Evolutionary conservation across 1,284 basidiomycete genomes (phyloP).

Genomic region (Mycena sp.): DNA sequence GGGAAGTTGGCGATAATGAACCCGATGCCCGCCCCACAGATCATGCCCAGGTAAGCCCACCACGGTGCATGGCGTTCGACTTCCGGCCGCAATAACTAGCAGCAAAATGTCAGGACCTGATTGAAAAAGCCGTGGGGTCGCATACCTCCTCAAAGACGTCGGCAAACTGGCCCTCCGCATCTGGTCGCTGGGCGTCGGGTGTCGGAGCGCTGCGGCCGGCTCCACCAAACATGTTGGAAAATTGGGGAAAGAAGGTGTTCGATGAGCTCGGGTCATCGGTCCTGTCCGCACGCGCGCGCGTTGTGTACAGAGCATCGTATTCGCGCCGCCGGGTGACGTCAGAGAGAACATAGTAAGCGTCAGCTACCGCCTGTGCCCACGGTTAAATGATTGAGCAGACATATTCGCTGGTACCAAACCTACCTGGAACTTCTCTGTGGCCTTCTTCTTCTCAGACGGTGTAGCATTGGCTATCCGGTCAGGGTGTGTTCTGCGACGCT

Average conservation of each 20-base stretch:
- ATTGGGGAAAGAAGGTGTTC: constrained; percentile 81
- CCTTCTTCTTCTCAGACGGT: constrained; percentile 72
- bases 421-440: constrained; percentile 90
- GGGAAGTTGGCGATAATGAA: constrained; percentile 92
- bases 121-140: too few relatives aligned
- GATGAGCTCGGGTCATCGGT: constrained; percentile 74
- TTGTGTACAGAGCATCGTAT: constrained; percentile 79
- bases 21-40: constrained; percentile 66
- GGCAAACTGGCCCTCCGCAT: constrained; percentile 85
- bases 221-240: constrained; percentile 72
- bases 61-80: constrained; percentile 73
- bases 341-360: constrained; percentile 96
- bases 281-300: constrained; percentile 57
- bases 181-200: constrained; percentile 60
- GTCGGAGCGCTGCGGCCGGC: constrained; percentile 43
- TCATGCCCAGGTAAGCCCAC: constrained; percentile 83
- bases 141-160: constrained; percentile 91
- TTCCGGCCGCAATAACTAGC: constrained; percentile 79
- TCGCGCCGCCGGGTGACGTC: constrained; percentile 82
- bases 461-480: constrained; percentile 86
- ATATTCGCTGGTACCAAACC: too few relatives aligned
- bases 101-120: constrained; percentile 3
- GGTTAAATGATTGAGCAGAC: too few relatives aligned
- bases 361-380: constrained; percentile 81
- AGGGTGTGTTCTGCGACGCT: constrained; percentile 79